Evolutionary conservation across 495 filamentous ascomycete species (phyloP).

Genomic region (Neurospora intermedia): DNA sequence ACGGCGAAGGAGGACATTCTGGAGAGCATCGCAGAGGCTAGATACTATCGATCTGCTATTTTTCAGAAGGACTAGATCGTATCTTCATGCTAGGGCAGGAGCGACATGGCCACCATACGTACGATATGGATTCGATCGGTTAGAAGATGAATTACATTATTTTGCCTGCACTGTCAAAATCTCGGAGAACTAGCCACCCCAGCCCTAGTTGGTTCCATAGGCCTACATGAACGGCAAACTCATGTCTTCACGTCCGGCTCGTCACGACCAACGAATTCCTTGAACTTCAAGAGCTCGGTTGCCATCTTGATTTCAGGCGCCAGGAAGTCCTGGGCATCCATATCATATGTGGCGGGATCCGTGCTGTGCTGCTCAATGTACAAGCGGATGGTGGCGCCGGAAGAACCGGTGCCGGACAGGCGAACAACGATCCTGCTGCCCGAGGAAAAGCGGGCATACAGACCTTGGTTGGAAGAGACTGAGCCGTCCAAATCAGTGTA

Average conservation of each 20-base stretch:
- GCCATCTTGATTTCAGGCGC: slow-evolving; percentile 78
- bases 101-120: background rate
- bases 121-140: background rate
- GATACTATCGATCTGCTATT: slow-evolving; percentile 59
- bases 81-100: background rate
- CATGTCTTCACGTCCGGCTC: slow-evolving; percentile 94
- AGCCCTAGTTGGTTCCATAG: background rate
- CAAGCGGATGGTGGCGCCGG: slow-evolving; percentile 88
- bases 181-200: background rate
- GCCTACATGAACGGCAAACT: slow-evolving; percentile 2
- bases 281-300: slow-evolving; percentile 72
- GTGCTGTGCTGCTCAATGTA: slow-evolving; percentile 86
- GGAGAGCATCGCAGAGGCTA: slow-evolving; percentile 87
- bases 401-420: slow-evolving; percentile 87
- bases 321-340: slow-evolving; percentile 89
- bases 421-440: slow-evolving; percentile 90
- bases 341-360: slow-evolving; percentile 60
- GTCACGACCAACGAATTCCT: slow-evolving; percentile 79
- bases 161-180: background rate
- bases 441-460: slow-evolving; percentile 90
- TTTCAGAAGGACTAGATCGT: slow-evolving; percentile 32
- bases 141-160: background rate
- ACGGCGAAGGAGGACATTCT: slow-evolving; percentile 82
- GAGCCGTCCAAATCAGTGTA: slow-evolving; percentile 97
- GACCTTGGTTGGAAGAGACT: slow-evolving; percentile 88